A percentile compares a stretch with the other conserved stretches of the same genome.
Evolutionary conservation across 2,329 filamentous ascomycete genomes (phyloP).

Genomic region (Balansia obtecta): DNA sequence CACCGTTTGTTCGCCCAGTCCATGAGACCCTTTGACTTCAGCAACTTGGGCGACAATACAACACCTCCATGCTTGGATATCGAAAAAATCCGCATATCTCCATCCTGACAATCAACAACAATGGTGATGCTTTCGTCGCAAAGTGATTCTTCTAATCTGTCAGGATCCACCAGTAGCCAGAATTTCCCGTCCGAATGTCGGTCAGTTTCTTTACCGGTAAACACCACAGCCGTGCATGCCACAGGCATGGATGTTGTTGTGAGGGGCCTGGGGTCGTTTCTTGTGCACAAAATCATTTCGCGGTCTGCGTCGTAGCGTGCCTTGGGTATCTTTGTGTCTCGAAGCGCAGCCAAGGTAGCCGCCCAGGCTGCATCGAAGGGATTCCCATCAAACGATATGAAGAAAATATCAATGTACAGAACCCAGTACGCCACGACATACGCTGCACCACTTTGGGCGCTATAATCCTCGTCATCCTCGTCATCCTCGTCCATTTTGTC

Average conservation of each 20-base stretch:
- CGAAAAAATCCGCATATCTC: conserved; percentile 46
- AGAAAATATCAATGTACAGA: conserved; percentile 88
- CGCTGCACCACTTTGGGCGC: conserved; percentile 22
- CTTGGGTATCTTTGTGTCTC: conserved; percentile 61
- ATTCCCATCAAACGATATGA: conserved; percentile 86
- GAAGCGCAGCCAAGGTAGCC: conserved; percentile 67
- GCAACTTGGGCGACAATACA: conserved; percentile 49
- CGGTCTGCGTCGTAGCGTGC: conserved; percentile 77
- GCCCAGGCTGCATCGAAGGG: conserved; percentile 87
- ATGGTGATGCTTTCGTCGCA: conserved; percentile 76
- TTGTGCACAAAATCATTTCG: conserved; percentile 66
- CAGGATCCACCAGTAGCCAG: conserved; percentile 81
- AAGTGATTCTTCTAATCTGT: conserved; percentile 76
- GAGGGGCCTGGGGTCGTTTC: conserved; percentile 42
- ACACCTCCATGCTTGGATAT: conserved; percentile 79
- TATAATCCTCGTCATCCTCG: conserved; percentile 14
- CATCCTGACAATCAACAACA: conserved; percentile 54
- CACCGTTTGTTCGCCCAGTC: conserved; percentile 22
- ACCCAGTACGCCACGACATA: conserved; percentile 83
- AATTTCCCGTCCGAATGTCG: conserved; percentile 32
- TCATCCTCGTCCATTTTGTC: conserved; percentile 26
- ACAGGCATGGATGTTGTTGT: conserved; percentile 56
- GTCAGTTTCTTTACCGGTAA: conserved; percentile 49
- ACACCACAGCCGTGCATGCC: conserved; percentile 66
- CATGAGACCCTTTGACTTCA: conserved; percentile 50